Base-by-base conservation (phyloP, 2,329 filamentous ascomycete genomes). In the Blastomyces emzantsi region DNA sequence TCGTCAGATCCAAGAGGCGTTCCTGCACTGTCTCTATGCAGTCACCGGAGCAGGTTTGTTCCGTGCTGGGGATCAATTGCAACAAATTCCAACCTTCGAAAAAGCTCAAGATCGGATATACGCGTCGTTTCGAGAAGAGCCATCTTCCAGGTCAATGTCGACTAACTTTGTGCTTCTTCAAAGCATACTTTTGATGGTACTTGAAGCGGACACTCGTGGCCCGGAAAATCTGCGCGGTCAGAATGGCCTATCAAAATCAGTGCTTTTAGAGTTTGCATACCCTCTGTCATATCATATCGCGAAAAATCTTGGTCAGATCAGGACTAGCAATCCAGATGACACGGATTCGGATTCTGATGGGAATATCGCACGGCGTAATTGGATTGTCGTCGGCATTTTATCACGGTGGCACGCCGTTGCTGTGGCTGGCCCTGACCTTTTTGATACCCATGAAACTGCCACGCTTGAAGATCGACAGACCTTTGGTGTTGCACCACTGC, bases 161-260 rank as follows among this genome's bases (percentile, higher is more conserved):
- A 70, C 73, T 45, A 79, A 78, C 64, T 62, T 79, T 33, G 68
- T 79, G 28, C 76, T 74, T 69, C 70, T 78, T n/a, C 77, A 79
- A 65, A 73, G 73, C 41, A 69, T 78, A 59, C 69, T 75, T 9
- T 67, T 79, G 25, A 74, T 79, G 72, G 73, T 77, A 22, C 71
- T 79, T 13, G 77, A 79, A 54, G 76, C 75, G 63, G 77, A 78
- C 57, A 69, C 72, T 11, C 76, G 76, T 51, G 75, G 75, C 1
- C 76, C 76, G 0, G 75, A 78, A 47, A 78, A 78, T 60, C 69
- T 79, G 28, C 71, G 74, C 30, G 67, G 74, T 49, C 77, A 77
- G 65, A 73, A 77, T 63, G 75, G 75, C n/a, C 66, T 75, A 17
- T 73, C 75, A 1, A 78, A 78, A 65, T 71, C 73, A 25, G 72